Evolutionary conservation across 1,284 basidiomycete species (phyloP), one percentile per base, ranked within the genome.

Genomic region (Cutaneotrichosporon sp.): DNA sequence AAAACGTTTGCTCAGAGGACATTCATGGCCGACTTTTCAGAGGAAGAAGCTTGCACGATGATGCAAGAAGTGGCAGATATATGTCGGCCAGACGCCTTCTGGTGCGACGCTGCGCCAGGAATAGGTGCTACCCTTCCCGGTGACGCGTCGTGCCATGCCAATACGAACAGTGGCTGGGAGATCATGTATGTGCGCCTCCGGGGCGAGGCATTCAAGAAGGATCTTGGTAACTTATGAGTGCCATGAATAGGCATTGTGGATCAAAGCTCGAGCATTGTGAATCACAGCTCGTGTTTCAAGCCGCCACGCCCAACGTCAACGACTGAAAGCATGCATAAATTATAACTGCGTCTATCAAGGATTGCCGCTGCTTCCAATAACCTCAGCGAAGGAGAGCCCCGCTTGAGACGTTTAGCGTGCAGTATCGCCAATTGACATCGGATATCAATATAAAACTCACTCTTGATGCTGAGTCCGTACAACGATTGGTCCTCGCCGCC

Each of bases 171-270:
- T 18, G 79, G 79, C 3, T 87, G 86, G 86, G 75, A 80, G 40
- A 73, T 87, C 70, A 83, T 87, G 79, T 88, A 88, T 66, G 81
- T 83, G 45, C 75, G 87, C 42, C 66, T 90, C 58, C 78, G 87
- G 40, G 84, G 87, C 38, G 61, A 61, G 8, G 77, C 76, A 2
- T 15, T 35, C 33, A 45, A 45, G 12, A 10, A 17, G 39, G 17
- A 10, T 30, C n/a, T n/a, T n/a, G n/a, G n/a, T n/a, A n/a, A n/a
- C n/a, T n/a, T n/a, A n/a, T n/a, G n/a, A n/a, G n/a, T n/a, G n/a
- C n/a, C n/a, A n/a, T n/a, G n/a, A n/a, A n/a, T n/a, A n/a, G n/a
- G n/a, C n/a, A n/a, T n/a, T n/a, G n/a, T n/a, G n/a, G n/a, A n/a
- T n/a, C n/a, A n/a, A n/a, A n/a, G n/a, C n/a, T n/a, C n/a, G n/a